phyloP scores from a whole-genome alignment of 2,329 filamentous ascomycete species.

The Fusarium equiseti region DNA sequence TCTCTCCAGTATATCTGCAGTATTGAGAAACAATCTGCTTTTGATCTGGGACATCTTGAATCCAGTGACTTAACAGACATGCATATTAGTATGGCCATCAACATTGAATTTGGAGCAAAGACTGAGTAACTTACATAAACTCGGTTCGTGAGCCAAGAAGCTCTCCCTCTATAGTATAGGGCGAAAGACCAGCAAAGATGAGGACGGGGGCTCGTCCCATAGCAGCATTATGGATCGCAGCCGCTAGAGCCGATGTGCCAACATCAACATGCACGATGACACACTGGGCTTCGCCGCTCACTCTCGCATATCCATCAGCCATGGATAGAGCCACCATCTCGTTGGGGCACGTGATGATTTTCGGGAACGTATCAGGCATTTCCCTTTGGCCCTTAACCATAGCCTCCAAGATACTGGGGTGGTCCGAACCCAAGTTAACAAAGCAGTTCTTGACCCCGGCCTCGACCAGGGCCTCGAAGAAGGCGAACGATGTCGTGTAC shows the following conservation, averaged over 20 bases:
- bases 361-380: conserved; percentile 6
- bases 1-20: conserved; percentile 21
- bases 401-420: conserved; percentile 49
- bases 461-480: conserved; percentile 25
- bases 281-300: conserved; percentile 46
- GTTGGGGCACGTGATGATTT: conserved; percentile 49
- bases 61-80: conserved; percentile 15
- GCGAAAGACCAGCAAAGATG: conserved; percentile 59
- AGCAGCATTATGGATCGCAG: conserved; percentile 47
- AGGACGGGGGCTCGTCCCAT: conserved; percentile 50
- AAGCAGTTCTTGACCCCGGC: conserved; percentile 64
- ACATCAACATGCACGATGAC: conserved; percentile 49
- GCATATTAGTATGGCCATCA: accelerated
- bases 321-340: conserved; percentile 48
- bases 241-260: conserved; percentile 45
- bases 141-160: conserved; percentile 20
- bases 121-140: conserved; percentile 1
- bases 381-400: conserved; percentile 46
- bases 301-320: conserved; percentile 42
- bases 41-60: conserved; percentile 33
- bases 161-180: conserved; percentile 55
- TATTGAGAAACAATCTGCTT: conserved; percentile 31
- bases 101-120: accelerated
- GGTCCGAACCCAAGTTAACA: conserved; percentile 66
- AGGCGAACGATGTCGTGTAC: conserved; percentile 28